Base-by-base conservation (phyloP, 768 basidiomycete species). In the Ramaria sp. region DNA sequence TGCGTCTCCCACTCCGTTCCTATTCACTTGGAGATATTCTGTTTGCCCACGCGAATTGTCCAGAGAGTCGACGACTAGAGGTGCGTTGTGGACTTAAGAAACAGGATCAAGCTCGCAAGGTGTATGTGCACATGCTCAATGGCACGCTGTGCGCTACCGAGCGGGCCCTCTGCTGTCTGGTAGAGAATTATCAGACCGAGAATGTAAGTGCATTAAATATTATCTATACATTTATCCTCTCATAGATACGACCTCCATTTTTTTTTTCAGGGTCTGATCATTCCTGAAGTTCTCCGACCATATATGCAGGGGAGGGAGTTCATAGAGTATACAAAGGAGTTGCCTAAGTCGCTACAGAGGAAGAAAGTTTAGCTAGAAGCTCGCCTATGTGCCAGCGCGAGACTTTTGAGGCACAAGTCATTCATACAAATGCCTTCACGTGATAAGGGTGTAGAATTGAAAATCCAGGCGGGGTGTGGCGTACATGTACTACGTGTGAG, bases 91-190 rank as follows among this genome's bases (percentile, higher is more conserved):
- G 96, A 8, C 73, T 94, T 66, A 96, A 94, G 70, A 74, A 77
- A 57, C 88, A 90, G 62, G 93, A 93, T 28, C 91, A 97, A 64
- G 76, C 87, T 49, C 80, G 88, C 56, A 94, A 97, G 65, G 71
- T 92, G 4, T 98, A 97, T 69, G 94, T 96, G 4, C 96, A 99
- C 74, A 99, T 99, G 96, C 72, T 99, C 64, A 99, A 99, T 67
- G 95, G 92, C 34, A 99, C 96, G 3, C 77, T 99, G 43, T 96
- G 93, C 62, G 96, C 96, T 1, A 98, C 96, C 1, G 90, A 95
- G 70, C 88, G 96, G 37, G 90, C 96, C 1, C 73, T 98, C 18
- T 98, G 95, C 70, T 98, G 96, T 69, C 63, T 99, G 55, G 94
- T 92, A n/a, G 96, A 99, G 72, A 98, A 98, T 69, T 92, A 95